Evolutionary conservation across 768 basidiomycete genomes (phyloP), one percentile per base, ranked within the genome.

Genomic region (Agaricus sinodeliciosus): DNA sequence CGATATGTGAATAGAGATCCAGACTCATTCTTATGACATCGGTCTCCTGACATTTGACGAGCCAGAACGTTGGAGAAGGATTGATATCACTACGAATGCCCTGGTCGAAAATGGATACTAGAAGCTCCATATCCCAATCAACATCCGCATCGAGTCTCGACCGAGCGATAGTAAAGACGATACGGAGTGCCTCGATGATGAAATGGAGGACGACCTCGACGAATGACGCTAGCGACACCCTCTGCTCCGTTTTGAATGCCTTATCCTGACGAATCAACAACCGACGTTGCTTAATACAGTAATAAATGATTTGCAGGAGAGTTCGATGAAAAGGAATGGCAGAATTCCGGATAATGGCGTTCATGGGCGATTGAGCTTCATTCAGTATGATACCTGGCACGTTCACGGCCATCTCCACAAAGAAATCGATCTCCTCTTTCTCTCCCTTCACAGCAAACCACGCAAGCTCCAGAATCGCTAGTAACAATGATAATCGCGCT

Each of bases 51-150:
- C 89, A 87, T 40, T 80, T 74, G 15, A 84, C 74, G 39, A 97
- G 73, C 94, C 94, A 97, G 18, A 80, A 63, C 0, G 81, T 70
- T 0, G 87, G 82, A 0, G 90, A 85, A 0, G 78, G 72, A 35
- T 78, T 82, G 54, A 91, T 72, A 51, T 89, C 85, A 2, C 75
- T 71, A 8, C 80, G 77, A 6, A 80, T 89, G 63, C 85, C 86
- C 61, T 90, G 87, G 58, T 90, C 82, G 57, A 94, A 90, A n/a
- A 88, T 84, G 6, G 87, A 79, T 4, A 91, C 82, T 11, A 92
- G 71, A 9, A 91, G 72, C 57, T 90, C 84, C 77, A 94, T 81
- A 57, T 95, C 90, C 16, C 78, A 72, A 65, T 93, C 90, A 5
- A 90, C 69, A 42, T 88, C 85, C 51, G 80, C 56, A 63, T 85